phyloP scores from a whole-genome alignment of 2,329 filamentous ascomycete genomes.

The Fusarium sp. region DNA sequence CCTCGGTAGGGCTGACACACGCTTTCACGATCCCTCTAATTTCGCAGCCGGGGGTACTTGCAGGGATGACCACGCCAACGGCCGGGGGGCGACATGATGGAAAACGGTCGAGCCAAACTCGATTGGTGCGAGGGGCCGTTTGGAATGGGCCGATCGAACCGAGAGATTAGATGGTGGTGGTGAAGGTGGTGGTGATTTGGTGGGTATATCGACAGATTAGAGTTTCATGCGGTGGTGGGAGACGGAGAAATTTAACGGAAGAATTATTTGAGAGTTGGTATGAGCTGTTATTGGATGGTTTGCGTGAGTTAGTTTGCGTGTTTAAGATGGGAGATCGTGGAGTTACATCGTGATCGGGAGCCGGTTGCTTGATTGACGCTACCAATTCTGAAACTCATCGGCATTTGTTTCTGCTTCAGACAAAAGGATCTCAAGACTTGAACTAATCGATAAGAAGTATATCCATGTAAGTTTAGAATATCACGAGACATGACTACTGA shows the following conservation, averaged over 20 bases:
- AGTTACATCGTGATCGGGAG: slow-evolving; percentile 11
- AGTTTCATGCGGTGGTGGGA: background rate
- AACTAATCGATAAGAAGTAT: background rate
- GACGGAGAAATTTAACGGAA: background rate
- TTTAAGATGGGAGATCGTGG: background rate
- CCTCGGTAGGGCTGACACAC: slow-evolving; percentile 42
- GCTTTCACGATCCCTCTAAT: slow-evolving; percentile 36
- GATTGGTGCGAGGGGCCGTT: slow-evolving; percentile 13
- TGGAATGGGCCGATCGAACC: slow-evolving; percentile 30
- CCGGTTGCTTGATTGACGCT: background rate
- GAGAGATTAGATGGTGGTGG: background rate
- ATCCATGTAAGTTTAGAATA: fast-evolving
- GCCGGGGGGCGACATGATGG: slow-evolving; percentile 13
- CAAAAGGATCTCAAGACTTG: background rate
- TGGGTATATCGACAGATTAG: background rate
- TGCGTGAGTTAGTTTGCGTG: too few species aligned
- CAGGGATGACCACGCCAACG: slow-evolving; percentile 3
- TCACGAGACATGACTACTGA: fast-evolving
- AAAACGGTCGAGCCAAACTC: slow-evolving; percentile 14
- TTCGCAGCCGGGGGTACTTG: slow-evolving; percentile 21
- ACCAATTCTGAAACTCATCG: background rate
- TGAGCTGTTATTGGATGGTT: background rate
- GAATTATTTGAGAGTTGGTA: background rate
- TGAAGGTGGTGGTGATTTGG: background rate
- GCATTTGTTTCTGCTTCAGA: background rate